Evolutionary conservation across 2,329 filamentous ascomycete species (phyloP), one percentile per base, ranked within the genome.

Genomic region (Domatiomyces catenatus): DNA sequence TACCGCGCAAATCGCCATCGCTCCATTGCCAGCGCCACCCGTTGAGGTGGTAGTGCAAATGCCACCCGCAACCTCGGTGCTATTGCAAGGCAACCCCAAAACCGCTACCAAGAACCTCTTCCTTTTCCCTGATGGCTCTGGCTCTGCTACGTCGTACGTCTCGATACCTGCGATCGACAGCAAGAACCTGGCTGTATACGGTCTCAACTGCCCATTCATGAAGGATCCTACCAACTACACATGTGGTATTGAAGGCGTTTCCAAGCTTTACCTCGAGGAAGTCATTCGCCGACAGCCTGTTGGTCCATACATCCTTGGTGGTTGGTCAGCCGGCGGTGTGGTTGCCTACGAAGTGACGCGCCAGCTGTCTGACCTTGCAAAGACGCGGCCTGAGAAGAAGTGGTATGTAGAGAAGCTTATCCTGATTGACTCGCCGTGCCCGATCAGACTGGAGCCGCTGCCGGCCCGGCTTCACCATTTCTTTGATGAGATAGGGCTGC

Each of bases 391-490:
- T 8, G 56, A 57, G 50, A 54, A 52, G 48, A 61, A 61, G 52
- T 61, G 60, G 50, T 48, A 54, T 10, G 77, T 84, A 1, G 73
- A 75, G 5, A 67, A 75, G 49, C 69, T 84, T 18, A 69, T 83
- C 52, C 66, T 84, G 47, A 76, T 84, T 52, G 81, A 84, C 59
- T 71, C 78, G 0, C 80, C 81, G 1, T 79, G 74, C 59, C 80
- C 80, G 1, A 68, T 80, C 53, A 79, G 78, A 6, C 77, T 88
- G 6, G 79, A 86, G 65, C 79, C 79, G 18, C 74, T 84, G 1
- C 84, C 84, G 2, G 62, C 65, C 18, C 67, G 68, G 28, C 64
- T 75, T 15, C 73, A 75, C 59, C 64, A 70, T 51, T 74, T 71
- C 64, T 74, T 72, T 56, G 66, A 72, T 51, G 62, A 63, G 7